A percentile compares a stretch with the other conserved stretches of the same genome.
Evolutionary conservation across 1,284 basidiomycete species (phyloP).

Genomic region (Termitomyces sp.): DNA sequence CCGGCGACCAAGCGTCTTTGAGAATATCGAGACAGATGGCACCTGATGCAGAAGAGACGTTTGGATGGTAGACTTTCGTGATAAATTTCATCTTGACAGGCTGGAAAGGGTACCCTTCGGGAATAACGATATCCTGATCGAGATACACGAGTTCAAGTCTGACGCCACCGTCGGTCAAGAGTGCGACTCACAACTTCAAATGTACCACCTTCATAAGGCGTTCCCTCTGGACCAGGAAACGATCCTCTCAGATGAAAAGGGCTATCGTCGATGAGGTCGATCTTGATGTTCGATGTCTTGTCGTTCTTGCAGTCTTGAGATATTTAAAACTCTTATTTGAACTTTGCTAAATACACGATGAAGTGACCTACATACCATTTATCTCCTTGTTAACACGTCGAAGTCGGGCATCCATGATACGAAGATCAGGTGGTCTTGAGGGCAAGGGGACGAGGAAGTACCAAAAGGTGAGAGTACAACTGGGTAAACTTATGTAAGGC

Average conservation of each 20-base stretch:
- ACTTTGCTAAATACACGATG: neutral
- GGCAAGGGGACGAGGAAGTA: neutral
- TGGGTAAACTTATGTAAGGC: conserved; percentile 8
- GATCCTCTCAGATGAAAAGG: conserved; percentile 87
- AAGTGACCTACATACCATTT: conserved; percentile 43
- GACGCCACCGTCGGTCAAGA: conserved; percentile 1
- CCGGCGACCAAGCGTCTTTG: conserved; percentile 86
- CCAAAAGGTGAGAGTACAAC: neutral
- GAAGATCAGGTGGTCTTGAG: neutral
- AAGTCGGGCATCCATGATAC: conserved; percentile 68
- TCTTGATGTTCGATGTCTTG: conserved; percentile 78
- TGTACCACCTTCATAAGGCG: conserved; percentile 90
- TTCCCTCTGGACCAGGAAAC: conserved; percentile 90
- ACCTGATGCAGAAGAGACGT: conserved; percentile 91
- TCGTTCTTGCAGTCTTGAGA: conserved; percentile 87
- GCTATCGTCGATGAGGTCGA: conserved; percentile 83
- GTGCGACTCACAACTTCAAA: conserved; percentile 80
- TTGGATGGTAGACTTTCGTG: conserved; percentile 97
- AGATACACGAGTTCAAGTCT: conserved; percentile 2
- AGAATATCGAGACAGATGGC: conserved; percentile 78
- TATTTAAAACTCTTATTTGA: neutral
- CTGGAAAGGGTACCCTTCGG: conserved; percentile 93
- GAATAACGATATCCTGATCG: conserved; percentile 87
- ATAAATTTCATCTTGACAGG: conserved; percentile 99
- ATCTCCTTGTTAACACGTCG: conserved; percentile 93